These are phyloP conservation scores for Melanopsichium pennsylvanicum DNA, from an alignment of 1,284 basidiomycete species.

Conservation along the genomic window DNA sequence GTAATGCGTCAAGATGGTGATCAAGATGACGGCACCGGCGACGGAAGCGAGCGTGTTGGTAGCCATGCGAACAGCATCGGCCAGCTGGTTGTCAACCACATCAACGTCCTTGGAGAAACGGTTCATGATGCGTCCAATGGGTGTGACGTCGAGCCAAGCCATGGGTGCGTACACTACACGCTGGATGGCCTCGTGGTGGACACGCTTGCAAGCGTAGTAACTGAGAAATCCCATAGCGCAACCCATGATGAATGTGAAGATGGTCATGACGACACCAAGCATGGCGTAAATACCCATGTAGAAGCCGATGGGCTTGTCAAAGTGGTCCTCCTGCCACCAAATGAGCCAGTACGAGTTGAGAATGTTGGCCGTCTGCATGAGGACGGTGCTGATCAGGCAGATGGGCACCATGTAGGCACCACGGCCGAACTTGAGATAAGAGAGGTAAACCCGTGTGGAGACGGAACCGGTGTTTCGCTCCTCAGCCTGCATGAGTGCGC, in stretches of 20 bases:
- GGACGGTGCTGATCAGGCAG: slow-evolving; percentile 70
- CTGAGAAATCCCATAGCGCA: slow-evolving; percentile 73
- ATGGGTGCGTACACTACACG: slow-evolving; percentile 74
- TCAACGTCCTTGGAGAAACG: slow-evolving; percentile 79
- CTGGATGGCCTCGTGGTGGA: slow-evolving; percentile 73
- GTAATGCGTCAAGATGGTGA: slow-evolving; percentile 76
- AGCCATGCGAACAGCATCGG: slow-evolving; percentile 63
- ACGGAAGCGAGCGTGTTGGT: slow-evolving; percentile 66
- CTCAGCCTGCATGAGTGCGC: slow-evolving; percentile 55
- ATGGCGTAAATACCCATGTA: slow-evolving; percentile 79
- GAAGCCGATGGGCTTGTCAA: slow-evolving; percentile 68
- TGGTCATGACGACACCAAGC: slow-evolving; percentile 72
- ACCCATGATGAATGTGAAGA: slow-evolving; percentile 74
- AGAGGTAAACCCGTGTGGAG: slow-evolving; percentile 71
- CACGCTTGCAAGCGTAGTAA: slow-evolving; percentile 73
- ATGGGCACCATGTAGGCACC: slow-evolving; percentile 72
- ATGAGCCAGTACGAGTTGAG: slow-evolving; percentile 67
- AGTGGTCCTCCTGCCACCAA: slow-evolving; percentile 72
- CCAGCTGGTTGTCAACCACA: slow-evolving; percentile 79
- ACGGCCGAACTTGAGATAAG: slow-evolving; percentile 75
- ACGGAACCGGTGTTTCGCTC: slow-evolving; percentile 65
- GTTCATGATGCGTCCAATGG: slow-evolving; percentile 85
- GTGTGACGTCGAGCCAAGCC: slow-evolving; percentile 83
- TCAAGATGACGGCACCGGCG: slow-evolving; percentile 73
- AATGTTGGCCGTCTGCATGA: slow-evolving; percentile 74